Base-by-base conservation (phyloP, 2,329 filamentous ascomycete genomes). In the Knufia petricola region DNA sequence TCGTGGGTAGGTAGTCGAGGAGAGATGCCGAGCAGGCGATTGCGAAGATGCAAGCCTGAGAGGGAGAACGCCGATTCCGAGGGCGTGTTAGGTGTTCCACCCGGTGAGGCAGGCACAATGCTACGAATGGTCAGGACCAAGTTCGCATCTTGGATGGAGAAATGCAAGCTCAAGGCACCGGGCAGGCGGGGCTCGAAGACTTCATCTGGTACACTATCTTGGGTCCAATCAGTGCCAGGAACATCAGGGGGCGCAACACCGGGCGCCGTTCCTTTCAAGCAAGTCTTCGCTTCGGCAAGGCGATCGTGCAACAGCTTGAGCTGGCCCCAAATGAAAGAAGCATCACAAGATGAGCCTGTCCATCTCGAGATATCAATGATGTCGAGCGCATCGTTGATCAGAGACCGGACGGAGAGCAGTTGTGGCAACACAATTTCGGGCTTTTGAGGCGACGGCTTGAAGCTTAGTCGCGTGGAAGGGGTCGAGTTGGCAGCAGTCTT, bases 371-470 rank as follows among this genome's bases (percentile, higher is more conserved):
- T 77, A 58, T 84, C 79, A 43, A 95, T 81, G 40, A 94, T 79
- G 64, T 94, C 87, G 54, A 95, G 78, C 50, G 86, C 83, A 59
- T 87, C 79, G 52, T 85, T 90, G 57, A 96, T 82, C 34, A 88
- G 73, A n/a, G 80, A 79, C 53, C 87, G 79, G 10, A 92, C 77
- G 9, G 77, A 70, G 17, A 81, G 79, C 45, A 95, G 76, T 51
- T 88, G 81, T 13, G 78, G 73, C 44, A 96, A 75, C 12, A 77
- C 68, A 26, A 84, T 68, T 3, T 74, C 74, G 3, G 77, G 75
- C 3, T 76, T 74, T 41, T 71, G 67, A n/a, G 76, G 4, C 73
- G 77, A 43, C 79, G 66, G 53, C 79, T 64, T 50, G 72, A 73
- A 60, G 71, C 77, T 56, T 66, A 71, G 26, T 64, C 76, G 41